A percentile compares a stretch with the other conserved stretches of the same genome.
Conservation (phyloP, 805 yeast species). For the Lachancea cidri region DNA sequence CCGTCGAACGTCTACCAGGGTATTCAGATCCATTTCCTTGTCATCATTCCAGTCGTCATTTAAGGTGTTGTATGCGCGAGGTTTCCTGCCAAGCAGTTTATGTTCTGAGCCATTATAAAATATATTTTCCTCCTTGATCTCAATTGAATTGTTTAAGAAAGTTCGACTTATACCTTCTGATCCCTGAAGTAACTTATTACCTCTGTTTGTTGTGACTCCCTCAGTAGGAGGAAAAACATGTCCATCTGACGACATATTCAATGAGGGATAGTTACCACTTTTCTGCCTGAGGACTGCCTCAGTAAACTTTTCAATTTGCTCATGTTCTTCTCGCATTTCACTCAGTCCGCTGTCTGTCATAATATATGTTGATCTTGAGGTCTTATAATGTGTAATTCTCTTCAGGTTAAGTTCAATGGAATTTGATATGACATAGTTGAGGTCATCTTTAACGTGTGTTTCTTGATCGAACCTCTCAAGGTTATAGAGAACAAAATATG, state of each 20-base stretch:
- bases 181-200: constrained; percentile 50
- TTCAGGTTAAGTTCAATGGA: too few species aligned
- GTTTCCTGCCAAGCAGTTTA: constrained; percentile 27
- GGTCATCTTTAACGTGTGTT: too few species aligned
- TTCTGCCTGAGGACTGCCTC: constrained; percentile 28
- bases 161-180: constrained; percentile 44
- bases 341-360: constrained; percentile 2
- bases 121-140: constrained; percentile 28
- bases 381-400: too few species aligned
- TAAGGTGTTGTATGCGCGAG: constrained; percentile 11
- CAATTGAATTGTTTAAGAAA: constrained; percentile 34
- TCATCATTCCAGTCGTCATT: constrained; percentile 27
- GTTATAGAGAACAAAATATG: too few species aligned
- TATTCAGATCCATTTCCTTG: constrained; percentile 42
- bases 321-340: constrained; percentile 11
- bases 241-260: constrained; percentile 28
- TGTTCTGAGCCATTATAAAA: constrained; percentile 36
- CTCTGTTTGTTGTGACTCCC: constrained; percentile 46
- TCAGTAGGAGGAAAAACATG: constrained; percentile 22
- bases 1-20: constrained; percentile 47
- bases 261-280: constrained; percentile 31
- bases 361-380: not conserved
- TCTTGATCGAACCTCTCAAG: too few species aligned
- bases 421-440: too few species aligned
- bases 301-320: constrained; percentile 21